Conservation (phyloP, 2,329 filamentous ascomycete species). For the Colletotrichum sp. region DNA sequence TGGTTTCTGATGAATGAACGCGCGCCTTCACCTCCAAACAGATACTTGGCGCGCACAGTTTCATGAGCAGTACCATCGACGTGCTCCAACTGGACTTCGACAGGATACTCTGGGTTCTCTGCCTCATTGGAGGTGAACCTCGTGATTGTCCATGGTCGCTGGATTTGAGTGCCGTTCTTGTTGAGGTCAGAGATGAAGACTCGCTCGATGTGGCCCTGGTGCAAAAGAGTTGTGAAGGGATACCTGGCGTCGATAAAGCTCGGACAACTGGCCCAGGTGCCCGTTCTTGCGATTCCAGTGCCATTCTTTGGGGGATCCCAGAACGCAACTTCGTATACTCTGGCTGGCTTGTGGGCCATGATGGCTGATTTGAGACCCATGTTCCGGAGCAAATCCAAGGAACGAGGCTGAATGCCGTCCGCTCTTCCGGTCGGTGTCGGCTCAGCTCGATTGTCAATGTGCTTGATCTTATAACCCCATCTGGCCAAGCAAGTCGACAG, state of each 20-base stretch:
- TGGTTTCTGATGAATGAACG: conserved; percentile 69
- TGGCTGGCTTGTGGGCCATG: conserved; percentile 86
- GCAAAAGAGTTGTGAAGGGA: conserved; percentile 72
- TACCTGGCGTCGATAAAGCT: conserved; percentile 79
- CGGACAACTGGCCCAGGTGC: conserved; percentile 87
- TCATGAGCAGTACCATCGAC: conserved; percentile 75
- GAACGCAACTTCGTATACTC: conserved; percentile 80
- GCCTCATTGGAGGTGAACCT: conserved; percentile 65
- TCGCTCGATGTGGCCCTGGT: conserved; percentile 75
- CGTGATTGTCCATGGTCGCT: conserved; percentile 69
- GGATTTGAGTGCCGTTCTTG: conserved; percentile 64
- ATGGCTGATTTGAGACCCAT: conserved; percentile 88
- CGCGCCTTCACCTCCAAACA: conserved; percentile 75
- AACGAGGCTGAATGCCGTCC: conserved; percentile 90
- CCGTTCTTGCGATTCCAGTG: conserved; percentile 67
- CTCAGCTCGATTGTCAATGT: conserved; percentile 88
- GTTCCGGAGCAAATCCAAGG: conserved; percentile 84
- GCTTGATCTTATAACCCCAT: conserved; percentile 95
- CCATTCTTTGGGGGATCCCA: conserved; percentile 68
- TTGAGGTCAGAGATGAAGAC: conserved; percentile 71
- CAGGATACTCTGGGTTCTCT: conserved; percentile 70
- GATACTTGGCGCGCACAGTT: conserved; percentile 71
- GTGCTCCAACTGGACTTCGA: conserved; percentile 79
- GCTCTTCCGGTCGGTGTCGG: conserved; percentile 86
- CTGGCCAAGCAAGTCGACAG: conserved; percentile 86